Evolutionary conservation across 768 basidiomycete genomes (phyloP).

Genomic region (Xerocomus spinulosus): DNA sequence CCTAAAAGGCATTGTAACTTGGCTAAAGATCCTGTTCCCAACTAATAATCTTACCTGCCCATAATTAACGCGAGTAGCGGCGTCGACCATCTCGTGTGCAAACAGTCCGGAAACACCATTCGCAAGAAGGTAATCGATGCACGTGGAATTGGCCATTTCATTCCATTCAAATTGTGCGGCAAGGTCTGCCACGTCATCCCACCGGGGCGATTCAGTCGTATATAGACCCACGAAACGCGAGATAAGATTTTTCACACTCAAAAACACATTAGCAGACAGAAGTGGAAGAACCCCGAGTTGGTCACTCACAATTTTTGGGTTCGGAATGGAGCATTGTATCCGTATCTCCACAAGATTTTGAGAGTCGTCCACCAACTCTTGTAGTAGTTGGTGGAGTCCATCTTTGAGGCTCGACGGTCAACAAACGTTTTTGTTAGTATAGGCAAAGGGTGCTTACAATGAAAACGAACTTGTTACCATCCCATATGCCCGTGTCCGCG

Average conservation of each 20-base stretch:
- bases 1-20: slow-evolving; percentile 33
- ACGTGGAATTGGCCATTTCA: slow-evolving; percentile 45
- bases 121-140: slow-evolving; percentile 50
- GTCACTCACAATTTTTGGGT: slow-evolving; percentile 50
- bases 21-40: neutral
- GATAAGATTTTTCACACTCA: slow-evolving; percentile 54
- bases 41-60: slow-evolving; percentile 49
- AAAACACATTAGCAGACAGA: slow-evolving; percentile 1
- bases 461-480: slow-evolving; percentile 68
- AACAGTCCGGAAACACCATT: slow-evolving; percentile 57
- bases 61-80: slow-evolving; percentile 80
- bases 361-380: slow-evolving; percentile 65
- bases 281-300: neutral
- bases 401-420: slow-evolving; percentile 26
- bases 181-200: slow-evolving; percentile 58
- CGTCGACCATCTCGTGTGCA: slow-evolving; percentile 71
- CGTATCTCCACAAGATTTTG: slow-evolving; percentile 77
- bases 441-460: slow-evolving; percentile 41
- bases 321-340: slow-evolving; percentile 52
- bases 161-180: slow-evolving; percentile 50
- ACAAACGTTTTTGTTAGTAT: neutral
- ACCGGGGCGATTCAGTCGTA: slow-evolving; percentile 47
- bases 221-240: slow-evolving; percentile 55
- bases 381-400: slow-evolving; percentile 36
- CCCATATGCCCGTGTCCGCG: slow-evolving; percentile 65